A percentile compares a stretch with the other conserved stretches of the same genome.
Evolutionary conservation across 2,329 filamentous ascomycete genomes (phyloP).

Genomic region (Alternaria triticimaculans): DNA sequence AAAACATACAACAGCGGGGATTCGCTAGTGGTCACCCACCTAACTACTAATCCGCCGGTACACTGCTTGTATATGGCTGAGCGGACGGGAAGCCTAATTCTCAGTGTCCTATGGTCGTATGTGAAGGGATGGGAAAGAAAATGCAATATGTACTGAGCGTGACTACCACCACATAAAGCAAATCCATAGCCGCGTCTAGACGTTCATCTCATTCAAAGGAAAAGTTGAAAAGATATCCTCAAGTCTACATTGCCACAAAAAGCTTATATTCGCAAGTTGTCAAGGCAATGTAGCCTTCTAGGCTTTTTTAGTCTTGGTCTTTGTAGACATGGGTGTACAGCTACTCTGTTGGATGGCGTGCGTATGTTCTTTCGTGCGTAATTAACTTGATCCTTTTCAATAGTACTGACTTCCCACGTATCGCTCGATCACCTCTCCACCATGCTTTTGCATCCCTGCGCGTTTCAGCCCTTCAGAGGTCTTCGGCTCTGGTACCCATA

Average conservation of each 20-base stretch:
- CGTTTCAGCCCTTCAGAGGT: conserved; percentile 3
- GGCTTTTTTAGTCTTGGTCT: background rate
- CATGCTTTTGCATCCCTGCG: conserved; percentile 2
- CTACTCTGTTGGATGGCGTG: background rate
- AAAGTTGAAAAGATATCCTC: background rate
- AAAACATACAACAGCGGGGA: background rate
- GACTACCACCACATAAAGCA: background rate
- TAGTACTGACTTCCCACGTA: conserved; percentile 10
- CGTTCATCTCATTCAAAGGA: accelerated
- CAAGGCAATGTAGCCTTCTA: background rate
- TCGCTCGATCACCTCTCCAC: conserved; percentile 7
- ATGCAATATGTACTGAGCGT: too few species aligned
- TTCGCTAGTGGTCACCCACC: background rate
- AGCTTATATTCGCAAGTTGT: too few species aligned
- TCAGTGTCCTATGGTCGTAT: background rate
- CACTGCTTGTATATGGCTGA: background rate
- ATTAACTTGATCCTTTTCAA: background rate
- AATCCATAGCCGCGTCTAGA: background rate
- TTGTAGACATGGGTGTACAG: background rate
- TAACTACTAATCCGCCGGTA: background rate
- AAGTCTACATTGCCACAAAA: background rate
- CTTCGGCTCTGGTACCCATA: conserved; percentile 6
- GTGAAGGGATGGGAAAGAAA: background rate
- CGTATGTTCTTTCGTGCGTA: background rate
- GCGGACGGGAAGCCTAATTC: background rate